These are phyloP conservation scores for Nidularia pulvinata DNA, from an alignment of 768 basidiomycete genomes.

Conservation along the genomic window DNA sequence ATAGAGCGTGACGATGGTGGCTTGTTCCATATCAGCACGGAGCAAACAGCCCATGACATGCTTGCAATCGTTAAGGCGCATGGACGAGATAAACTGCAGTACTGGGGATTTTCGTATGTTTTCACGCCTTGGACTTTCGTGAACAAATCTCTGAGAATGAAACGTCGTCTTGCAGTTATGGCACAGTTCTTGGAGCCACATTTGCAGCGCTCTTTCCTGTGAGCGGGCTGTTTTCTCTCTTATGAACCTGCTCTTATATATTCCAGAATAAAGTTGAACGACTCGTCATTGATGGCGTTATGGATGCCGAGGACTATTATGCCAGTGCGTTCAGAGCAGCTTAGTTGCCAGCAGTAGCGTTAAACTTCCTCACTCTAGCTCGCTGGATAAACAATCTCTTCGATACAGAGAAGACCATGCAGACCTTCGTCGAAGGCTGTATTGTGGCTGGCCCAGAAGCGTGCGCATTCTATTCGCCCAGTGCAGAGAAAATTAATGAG, in stretches of 20 bases:
- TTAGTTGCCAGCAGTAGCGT: neutral
- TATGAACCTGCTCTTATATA: neutral
- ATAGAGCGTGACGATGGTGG: slow-evolving; percentile 20
- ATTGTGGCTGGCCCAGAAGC: slow-evolving; percentile 27
- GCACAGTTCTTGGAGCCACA: slow-evolving; percentile 20
- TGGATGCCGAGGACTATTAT: slow-evolving; percentile 21
- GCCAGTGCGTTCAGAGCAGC: slow-evolving; percentile 7
- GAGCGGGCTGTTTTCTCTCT: neutral
- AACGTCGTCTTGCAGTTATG: slow-evolving; percentile 13
- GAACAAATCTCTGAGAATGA: neutral
- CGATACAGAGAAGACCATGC: slow-evolving; percentile 32
- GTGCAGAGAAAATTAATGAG: slow-evolving; percentile 23
- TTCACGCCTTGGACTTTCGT: neutral
- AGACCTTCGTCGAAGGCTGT: slow-evolving; percentile 32
- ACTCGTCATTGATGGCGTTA: slow-evolving; percentile 27
- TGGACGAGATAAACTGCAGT: slow-evolving; percentile 26
- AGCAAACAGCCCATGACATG: slow-evolving; percentile 37
- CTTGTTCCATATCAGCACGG: slow-evolving; percentile 30
- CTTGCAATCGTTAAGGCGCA: slow-evolving; percentile 26
- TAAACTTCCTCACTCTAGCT: neutral
- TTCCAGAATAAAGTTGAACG: slow-evolving; percentile 25
- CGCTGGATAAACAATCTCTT: slow-evolving; percentile 10
- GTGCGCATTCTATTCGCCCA: slow-evolving; percentile 37
- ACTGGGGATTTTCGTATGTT: slow-evolving; percentile 23
- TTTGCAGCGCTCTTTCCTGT: slow-evolving; percentile 33